phyloP scores from a whole-genome alignment of 208 protist genomes.

The Strigomonas galati region DNA sequence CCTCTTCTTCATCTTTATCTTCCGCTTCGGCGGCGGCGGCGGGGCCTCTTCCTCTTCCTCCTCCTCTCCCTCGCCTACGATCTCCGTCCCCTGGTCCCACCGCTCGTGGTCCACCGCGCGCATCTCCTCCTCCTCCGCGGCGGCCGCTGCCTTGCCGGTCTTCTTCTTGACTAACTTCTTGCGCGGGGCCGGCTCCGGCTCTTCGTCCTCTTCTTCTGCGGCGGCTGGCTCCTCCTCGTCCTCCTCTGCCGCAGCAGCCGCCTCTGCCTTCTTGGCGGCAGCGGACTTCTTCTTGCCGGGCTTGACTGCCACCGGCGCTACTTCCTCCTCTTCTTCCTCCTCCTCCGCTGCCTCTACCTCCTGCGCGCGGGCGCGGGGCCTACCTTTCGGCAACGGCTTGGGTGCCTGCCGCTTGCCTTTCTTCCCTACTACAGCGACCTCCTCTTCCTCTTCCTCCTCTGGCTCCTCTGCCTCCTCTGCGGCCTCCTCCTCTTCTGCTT shows the following conservation, averaged over 20 bases:
- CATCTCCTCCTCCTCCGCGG: slow-evolving; percentile 20
- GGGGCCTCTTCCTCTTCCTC: slow-evolving; percentile 16
- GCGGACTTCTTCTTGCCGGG: slow-evolving; percentile 5
- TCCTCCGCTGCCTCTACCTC: slow-evolving; percentile 14
- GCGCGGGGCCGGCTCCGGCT: background rate
- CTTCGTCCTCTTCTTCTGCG: slow-evolving; percentile 15
- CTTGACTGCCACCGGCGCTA: background rate
- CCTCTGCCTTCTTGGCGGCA: background rate
- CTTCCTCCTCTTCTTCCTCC: slow-evolving; percentile 21
- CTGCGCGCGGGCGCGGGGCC: background rate
- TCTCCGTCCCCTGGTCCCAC: slow-evolving; percentile 15
- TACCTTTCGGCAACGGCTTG: background rate
- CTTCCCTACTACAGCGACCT: background rate
- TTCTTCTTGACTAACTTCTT: slow-evolving; percentile 12
- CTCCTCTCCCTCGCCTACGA: slow-evolving; percentile 17
- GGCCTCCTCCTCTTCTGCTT: slow-evolving; percentile 17
- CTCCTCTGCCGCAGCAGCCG: slow-evolving; percentile 12
- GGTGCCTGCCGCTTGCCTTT: background rate
- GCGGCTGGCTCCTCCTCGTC: slow-evolving; percentile 18
- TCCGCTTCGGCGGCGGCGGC: slow-evolving; percentile 30
- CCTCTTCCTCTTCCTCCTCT: slow-evolving; percentile 27
- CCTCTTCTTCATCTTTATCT: slow-evolving; percentile 35
- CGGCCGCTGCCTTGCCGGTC: slow-evolving; percentile 8
- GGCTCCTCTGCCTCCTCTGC: slow-evolving; percentile 13
- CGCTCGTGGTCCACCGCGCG: slow-evolving; percentile 13